phyloP scores from a whole-genome alignment of 176 grass and related monocot species.

The Eleusine indica region DNA sequence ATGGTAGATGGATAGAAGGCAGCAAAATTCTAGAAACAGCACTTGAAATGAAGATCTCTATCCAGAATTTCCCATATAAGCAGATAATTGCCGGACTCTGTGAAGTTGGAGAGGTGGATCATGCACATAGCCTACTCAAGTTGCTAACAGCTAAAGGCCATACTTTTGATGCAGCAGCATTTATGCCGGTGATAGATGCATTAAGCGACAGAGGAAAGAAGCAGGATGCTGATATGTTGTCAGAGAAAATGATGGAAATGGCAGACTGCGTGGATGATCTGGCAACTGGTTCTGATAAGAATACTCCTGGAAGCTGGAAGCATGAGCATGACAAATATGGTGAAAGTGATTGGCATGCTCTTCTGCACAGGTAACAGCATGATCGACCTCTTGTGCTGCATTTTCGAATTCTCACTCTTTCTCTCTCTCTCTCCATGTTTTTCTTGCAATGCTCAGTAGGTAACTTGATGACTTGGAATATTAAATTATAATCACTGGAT shows the following conservation, averaged over 20 bases:
- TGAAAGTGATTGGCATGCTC: slow-evolving; percentile 68
- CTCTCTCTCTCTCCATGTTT: neutral
- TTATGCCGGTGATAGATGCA: slow-evolving; percentile 84
- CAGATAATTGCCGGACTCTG: slow-evolving; percentile 75
- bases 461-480: neutral
- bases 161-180: slow-evolving; percentile 79
- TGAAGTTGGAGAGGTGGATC: slow-evolving; percentile 57
- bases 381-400: slow-evolving; percentile 16
- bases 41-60: slow-evolving; percentile 66
- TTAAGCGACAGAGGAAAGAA: slow-evolving; percentile 76
- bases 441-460: neutral
- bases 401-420: neutral
- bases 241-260: slow-evolving; percentile 90
- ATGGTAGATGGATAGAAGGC: slow-evolving; percentile 66
- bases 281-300: slow-evolving; percentile 23
- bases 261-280: slow-evolving; percentile 37
- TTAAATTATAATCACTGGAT: slow-evolving; percentile 26
- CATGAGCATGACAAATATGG: slow-evolving; percentile 38
- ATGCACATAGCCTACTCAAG: slow-evolving; percentile 61
- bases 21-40: slow-evolving; percentile 67
- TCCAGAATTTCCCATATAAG: slow-evolving; percentile 82
- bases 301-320: slow-evolving; percentile 37
- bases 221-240: slow-evolving; percentile 75
- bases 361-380: slow-evolving; percentile 77
- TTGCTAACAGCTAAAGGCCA: slow-evolving; percentile 64